Conservation (phyloP, 495 filamentous ascomycete species). For the Neurospora sp. region DNA sequence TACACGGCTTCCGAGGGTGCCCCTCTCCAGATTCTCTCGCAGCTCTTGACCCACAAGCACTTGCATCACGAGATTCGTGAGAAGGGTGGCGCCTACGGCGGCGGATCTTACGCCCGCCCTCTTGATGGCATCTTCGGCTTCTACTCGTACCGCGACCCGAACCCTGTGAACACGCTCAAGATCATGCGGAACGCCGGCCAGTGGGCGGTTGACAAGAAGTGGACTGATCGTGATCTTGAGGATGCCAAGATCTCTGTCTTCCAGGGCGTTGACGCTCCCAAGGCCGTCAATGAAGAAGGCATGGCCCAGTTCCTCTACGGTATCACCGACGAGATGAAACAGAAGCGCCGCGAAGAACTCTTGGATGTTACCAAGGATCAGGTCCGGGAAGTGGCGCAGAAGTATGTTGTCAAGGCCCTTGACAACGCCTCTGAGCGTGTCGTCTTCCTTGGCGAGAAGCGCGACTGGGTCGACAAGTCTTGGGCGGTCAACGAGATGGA, state of each 20-base stretch:
- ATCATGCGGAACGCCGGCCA: slow-evolving; percentile 76
- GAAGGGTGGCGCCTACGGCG: slow-evolving; percentile 95
- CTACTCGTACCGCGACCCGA: slow-evolving; percentile 96
- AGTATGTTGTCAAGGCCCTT: slow-evolving; percentile 67
- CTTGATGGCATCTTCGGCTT: slow-evolving; percentile 83
- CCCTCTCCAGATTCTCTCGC: slow-evolving; percentile 75
- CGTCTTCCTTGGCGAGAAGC: slow-evolving; percentile 77
- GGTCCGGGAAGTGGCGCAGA: slow-evolving; percentile 70
- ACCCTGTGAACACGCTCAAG: slow-evolving; percentile 75
- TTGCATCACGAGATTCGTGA: slow-evolving; percentile 96
- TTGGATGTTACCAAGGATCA: slow-evolving; percentile 78
- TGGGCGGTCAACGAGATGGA: slow-evolving; percentile 45
- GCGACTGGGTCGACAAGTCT: slow-evolving; percentile 55
- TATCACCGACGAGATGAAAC: slow-evolving; percentile 81
- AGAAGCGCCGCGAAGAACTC: slow-evolving; percentile 72
- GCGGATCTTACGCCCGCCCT: slow-evolving; percentile 71
- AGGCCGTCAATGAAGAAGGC: slow-evolving; percentile 80
- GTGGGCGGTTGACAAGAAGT: slow-evolving; percentile 75
- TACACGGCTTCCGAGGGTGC: slow-evolving; percentile 69
- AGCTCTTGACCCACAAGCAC: slow-evolving; percentile 94
- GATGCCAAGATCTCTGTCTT: slow-evolving; percentile 95
- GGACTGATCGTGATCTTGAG: slow-evolving; percentile 81
- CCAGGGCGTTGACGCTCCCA: slow-evolving; percentile 87
- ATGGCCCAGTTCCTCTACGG: slow-evolving; percentile 76
- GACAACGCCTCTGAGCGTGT: slow-evolving; percentile 41